Conservation (phyloP, 2,329 filamentous ascomycete species). For the Myotisia sp. region DNA sequence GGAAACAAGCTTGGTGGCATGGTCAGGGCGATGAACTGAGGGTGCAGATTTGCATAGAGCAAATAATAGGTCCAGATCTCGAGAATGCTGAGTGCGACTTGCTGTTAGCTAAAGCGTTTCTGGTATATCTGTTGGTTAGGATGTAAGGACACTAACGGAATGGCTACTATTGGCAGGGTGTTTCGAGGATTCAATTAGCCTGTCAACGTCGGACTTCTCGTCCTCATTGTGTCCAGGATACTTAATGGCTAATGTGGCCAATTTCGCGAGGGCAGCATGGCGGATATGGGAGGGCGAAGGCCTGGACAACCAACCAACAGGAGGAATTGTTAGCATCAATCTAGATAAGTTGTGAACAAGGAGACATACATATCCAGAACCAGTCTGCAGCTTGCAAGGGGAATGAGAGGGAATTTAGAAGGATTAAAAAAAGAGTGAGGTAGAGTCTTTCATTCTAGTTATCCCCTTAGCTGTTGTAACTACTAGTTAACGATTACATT, state of each 20-base stretch:
- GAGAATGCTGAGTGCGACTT: constrained; percentile 70
- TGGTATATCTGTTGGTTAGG: too few species aligned
- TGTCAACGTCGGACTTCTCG: constrained; percentile 21
- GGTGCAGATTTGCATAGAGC: constrained; percentile 84
- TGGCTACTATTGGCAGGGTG: background rate
- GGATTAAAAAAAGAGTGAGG: too few species aligned
- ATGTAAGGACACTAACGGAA: too few species aligned
- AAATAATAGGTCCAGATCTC: constrained; percentile 82
- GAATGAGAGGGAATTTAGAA: background rate
- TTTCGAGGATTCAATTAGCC: constrained; percentile 22
- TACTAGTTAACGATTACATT: too few species aligned
- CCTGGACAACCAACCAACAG: too few species aligned
- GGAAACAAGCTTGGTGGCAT: constrained; percentile 61
- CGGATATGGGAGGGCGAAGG: constrained; percentile 10
- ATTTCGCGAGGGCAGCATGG: constrained; percentile 30
- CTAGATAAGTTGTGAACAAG: too few species aligned
- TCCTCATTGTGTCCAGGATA: constrained; percentile 16
- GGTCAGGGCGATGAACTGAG: constrained; percentile 52
- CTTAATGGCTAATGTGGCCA: constrained; percentile 30
- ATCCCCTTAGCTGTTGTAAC: too few species aligned
- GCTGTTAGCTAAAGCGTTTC: too few species aligned
- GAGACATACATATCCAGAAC: too few species aligned
- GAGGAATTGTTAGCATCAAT: too few species aligned
- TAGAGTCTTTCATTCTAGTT: too few species aligned
- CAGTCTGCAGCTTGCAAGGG: background rate